These are phyloP conservation scores for Mangifera indica DNA, from an alignment of 345 rosid genomes.

Conservation along the genomic window DNA sequence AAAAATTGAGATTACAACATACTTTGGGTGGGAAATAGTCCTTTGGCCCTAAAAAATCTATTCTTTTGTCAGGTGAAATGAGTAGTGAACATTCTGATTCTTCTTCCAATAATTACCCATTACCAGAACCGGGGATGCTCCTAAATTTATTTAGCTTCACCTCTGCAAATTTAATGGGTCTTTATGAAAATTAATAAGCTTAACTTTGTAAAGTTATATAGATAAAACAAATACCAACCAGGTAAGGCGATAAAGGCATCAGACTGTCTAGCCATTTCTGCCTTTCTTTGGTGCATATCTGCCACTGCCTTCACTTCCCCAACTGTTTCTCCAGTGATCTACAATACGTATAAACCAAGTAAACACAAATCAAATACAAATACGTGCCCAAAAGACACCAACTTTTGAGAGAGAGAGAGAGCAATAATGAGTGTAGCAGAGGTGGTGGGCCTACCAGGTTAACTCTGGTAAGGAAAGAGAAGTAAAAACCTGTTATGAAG, in stretches of 20 bases:
- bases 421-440: constrained; percentile 28
- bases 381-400: constrained; percentile 12
- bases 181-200: neutral
- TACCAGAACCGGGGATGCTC: too few relatives aligned
- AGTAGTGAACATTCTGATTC: neutral
- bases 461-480: neutral
- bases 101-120: neutral
- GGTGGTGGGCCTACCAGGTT: constrained; percentile 33
- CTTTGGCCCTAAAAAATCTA: neutral
- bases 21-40: too few relatives aligned
- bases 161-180: neutral
- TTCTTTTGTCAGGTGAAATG: neutral
- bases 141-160: too few relatives aligned
- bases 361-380: neutral
- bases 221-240: constrained; percentile 35
- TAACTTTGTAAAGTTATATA: neutral
- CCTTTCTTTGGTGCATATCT: constrained; percentile 83
- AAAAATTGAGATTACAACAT: too few relatives aligned
- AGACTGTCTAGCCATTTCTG: constrained; percentile 76
- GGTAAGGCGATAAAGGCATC: constrained; percentile 84
- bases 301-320: constrained; percentile 85
- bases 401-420: constrained; percentile 6
- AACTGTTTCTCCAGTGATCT: constrained; percentile 76
- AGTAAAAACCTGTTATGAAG: constrained; percentile 4
- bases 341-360: constrained; percentile 25